Evolutionary conservation across 192 early-diverging fungal genomes (phyloP), one percentile per base, ranked within the genome.

Genomic region (Borealophlyctis nickersoniae): DNA sequence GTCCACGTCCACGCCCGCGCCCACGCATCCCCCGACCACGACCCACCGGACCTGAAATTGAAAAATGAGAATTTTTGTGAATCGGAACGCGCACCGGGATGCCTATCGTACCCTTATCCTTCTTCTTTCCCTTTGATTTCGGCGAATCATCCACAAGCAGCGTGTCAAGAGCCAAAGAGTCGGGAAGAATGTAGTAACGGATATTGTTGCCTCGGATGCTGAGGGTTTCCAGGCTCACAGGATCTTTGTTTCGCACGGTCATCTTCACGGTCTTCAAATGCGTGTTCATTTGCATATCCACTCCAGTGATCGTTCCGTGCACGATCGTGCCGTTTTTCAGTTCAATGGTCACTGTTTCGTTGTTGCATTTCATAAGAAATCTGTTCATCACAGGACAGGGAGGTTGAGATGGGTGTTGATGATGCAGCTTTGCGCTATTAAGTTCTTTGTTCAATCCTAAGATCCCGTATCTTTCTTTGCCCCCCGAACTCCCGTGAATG

Each of bases 241-340:
- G 92, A 59, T 98, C 93, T 75, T 89, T 89, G 75, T 86, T 89
- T 69, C 91, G 91, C 9, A 98, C 89, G 0, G 95, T 98, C 95
- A 99, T 93, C 76, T 99, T 99, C 58, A 98, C 95, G 36, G 91
- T 86, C 70, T 96, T 96, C 74, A 99, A 80, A 76, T 99, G 97
- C 64, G 93, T 98, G 78, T 99, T 99, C 97, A 99, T 99, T 77
- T 88, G 90, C 94, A 99, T 96, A 69, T 99, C 97, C 24, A 98
- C 94, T 50, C 90, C 91, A 33, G 91, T 92, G 58, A 99, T 87
- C 22, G 95, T 99, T 56, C 97, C 97, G 71, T 92, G 88, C 36
- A 99, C 91, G 63, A 95, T 82, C 16, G 95, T 98, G 54, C 97
- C 97, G 73, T 99, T 99, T 69, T 99, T 99, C 55, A 99, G 84